These are phyloP conservation scores for Chrysoporthe austroafricana DNA, from an alignment of 2,329 filamentous ascomycete species.

Conservation along the genomic window DNA sequence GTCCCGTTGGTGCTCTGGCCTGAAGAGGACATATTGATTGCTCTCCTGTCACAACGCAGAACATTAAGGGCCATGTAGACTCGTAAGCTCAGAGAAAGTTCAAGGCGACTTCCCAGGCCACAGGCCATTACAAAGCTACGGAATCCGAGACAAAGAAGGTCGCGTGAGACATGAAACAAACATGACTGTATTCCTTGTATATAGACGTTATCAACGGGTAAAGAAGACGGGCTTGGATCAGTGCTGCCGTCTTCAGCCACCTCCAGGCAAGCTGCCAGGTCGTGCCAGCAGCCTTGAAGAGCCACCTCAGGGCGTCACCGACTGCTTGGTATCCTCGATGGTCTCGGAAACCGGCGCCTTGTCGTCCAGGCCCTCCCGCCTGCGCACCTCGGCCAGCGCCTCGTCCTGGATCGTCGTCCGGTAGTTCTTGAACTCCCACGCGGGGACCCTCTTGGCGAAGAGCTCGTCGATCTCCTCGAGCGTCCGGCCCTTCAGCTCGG, in stretches of 20 bases:
- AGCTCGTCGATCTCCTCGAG: constrained; percentile 41
- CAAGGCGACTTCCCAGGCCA: too few relatives aligned
- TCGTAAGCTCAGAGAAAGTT: too few relatives aligned
- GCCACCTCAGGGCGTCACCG: constrained; percentile 8
- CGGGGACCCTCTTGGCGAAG: constrained; percentile 35
- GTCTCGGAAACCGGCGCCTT: constrained; percentile 28
- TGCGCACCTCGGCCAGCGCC: constrained; percentile 33
- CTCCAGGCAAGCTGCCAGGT: neutral
- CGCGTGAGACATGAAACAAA: too few relatives aligned
- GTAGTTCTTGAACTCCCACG: constrained; percentile 37
- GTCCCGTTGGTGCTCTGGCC: neutral
- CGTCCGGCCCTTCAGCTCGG: constrained; percentile 38
- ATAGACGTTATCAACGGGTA: neutral
- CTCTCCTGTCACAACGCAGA: too few relatives aligned
- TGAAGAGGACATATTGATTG: neutral
- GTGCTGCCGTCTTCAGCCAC: neutral
- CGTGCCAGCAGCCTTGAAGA: neutral
- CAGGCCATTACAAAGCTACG: too few relatives aligned
- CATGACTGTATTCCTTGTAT: too few relatives aligned
- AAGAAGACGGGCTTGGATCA: neutral
- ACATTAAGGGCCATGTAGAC: too few relatives aligned
- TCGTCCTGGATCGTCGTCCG: constrained; percentile 35
- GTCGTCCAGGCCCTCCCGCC: constrained; percentile 3
- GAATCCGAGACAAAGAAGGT: too few relatives aligned
- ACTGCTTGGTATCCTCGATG: constrained; percentile 31